phyloP scores from a whole-genome alignment of 768 basidiomycete genomes.

The Pisolithus tinctorius region DNA sequence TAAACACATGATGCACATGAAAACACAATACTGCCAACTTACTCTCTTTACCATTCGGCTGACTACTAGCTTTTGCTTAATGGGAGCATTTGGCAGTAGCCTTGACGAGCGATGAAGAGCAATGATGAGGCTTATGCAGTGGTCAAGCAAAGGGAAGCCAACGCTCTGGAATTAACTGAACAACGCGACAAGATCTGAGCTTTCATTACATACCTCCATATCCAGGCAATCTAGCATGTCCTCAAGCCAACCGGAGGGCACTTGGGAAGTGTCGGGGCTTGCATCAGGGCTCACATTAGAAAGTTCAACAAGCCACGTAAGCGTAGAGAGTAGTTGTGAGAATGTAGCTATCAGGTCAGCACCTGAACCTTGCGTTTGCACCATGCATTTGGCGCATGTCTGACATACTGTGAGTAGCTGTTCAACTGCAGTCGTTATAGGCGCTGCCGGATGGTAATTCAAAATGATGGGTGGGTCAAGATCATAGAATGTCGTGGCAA shows the following conservation, averaged over 20 bases:
- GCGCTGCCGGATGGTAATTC: conserved; percentile 28
- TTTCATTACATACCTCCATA: conserved; percentile 39
- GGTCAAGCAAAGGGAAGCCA: conserved; percentile 66
- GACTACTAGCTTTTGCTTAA: conserved; percentile 53
- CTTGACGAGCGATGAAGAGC: conserved; percentile 44
- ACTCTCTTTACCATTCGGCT: conserved; percentile 53
- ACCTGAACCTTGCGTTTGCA: conserved; percentile 25
- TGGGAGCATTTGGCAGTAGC: conserved; percentile 45
- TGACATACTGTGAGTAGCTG: conserved; percentile 43
- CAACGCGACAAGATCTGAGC: conserved; percentile 4
- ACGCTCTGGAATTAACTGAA: conserved; percentile 33
- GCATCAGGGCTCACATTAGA: conserved; percentile 28
- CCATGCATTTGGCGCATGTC: conserved; percentile 35
- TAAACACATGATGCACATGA: conserved; percentile 1
- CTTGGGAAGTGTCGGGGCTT: conserved; percentile 44
- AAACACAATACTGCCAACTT: conserved; percentile 4
- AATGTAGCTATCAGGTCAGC: conserved; percentile 42
- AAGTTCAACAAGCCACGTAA: conserved; percentile 44
- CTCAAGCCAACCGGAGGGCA: conserved; percentile 58
- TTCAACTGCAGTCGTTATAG: conserved; percentile 54
- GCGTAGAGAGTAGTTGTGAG: conserved; percentile 43
- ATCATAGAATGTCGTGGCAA: conserved; percentile 59
- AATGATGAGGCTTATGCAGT: conserved; percentile 49
- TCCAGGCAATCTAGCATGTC: conserved; percentile 47
- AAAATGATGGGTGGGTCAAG: conserved; percentile 29